Conservation (phyloP, 352 stramenopile species). For the Globisporangium sylvaticum region DNA sequence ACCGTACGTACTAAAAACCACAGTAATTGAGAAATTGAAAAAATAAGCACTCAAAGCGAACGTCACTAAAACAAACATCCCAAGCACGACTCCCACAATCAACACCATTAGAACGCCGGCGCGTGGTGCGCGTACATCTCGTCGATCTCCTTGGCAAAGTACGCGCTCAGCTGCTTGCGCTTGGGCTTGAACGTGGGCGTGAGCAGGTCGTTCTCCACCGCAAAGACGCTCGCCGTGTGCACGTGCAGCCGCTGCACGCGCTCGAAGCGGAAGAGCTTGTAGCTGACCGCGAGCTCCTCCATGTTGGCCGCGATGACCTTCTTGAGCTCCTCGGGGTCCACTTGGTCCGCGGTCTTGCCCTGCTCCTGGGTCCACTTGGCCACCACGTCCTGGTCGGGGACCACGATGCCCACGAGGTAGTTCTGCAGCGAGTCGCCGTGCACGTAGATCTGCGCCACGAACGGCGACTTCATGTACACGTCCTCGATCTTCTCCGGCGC, state of each 20-base stretch:
- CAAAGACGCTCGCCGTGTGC: constrained; percentile 77
- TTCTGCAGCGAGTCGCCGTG: constrained; percentile 6
- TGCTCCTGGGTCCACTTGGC: constrained; percentile 20
- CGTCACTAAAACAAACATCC: no score
- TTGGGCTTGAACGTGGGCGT: constrained; percentile 97
- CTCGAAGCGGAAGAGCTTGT: constrained; percentile 91
- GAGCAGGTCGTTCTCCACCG: constrained; percentile 87
- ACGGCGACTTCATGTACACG: constrained; percentile 34
- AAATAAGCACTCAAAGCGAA: no score
- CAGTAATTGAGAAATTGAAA: no score
- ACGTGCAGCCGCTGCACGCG: constrained; percentile 87
- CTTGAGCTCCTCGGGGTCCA: neutral
- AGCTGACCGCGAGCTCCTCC: constrained; percentile 38
- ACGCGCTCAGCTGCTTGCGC: constrained; percentile 57
- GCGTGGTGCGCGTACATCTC: constrained; percentile 38
- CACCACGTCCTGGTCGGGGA: neutral
- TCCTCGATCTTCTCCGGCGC: constrained; percentile 94
- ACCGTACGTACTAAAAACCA: no score
- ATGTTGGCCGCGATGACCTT: constrained; percentile 17
- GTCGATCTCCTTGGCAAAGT: constrained; percentile 46
- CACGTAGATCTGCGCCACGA: constrained; percentile 6
- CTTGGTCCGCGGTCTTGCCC: neutral
- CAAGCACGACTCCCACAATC: no score
- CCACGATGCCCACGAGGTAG: neutral
- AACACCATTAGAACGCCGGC: neutral